Percentiles rank a stretch among this genome's conserved stretches.
These are phyloP conservation scores for Knoxdaviesia proteae DNA, from an alignment of 2,329 filamentous ascomycete genomes.

Conservation along the genomic window DNA sequence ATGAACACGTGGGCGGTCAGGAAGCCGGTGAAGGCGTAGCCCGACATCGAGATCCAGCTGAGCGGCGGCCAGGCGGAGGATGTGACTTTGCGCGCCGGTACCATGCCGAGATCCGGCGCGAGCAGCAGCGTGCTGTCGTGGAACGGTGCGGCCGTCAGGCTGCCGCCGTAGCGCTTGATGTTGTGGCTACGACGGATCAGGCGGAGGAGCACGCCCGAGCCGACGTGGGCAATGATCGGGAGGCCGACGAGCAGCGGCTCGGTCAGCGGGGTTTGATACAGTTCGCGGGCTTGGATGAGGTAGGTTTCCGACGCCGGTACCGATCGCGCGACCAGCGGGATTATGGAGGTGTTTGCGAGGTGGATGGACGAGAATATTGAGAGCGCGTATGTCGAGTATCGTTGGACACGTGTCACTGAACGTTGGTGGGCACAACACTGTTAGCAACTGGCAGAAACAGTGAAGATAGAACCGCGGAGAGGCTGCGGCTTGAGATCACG, in stretches of 20 bases:
- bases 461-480: not conserved
- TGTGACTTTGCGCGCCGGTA: conserved; percentile 6
- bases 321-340: conserved; percentile 54
- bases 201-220: conserved; percentile 57
- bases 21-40: conserved; percentile 47
- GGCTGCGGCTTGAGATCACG: conserved; percentile 10
- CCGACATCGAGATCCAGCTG: conserved; percentile 48
- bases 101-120: conserved; percentile 15
- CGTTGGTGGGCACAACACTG: not conserved
- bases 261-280: conserved; percentile 68
- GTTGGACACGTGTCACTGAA: conserved; percentile 55
- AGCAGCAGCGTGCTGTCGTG: too few species aligned
- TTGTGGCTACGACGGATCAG: conserved; percentile 54
- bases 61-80: conserved; percentile 44
- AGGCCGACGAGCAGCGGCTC: conserved; percentile 63
- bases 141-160: conserved; percentile 8
- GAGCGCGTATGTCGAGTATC: conserved; percentile 75
- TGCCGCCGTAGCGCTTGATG: conserved; percentile 53
- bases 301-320: conserved; percentile 61
- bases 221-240: conserved; percentile 56
- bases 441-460: not conserved
- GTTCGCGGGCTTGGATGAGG: conserved; percentile 73
- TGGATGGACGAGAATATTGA: conserved; percentile 58
- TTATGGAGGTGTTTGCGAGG: conserved; percentile 60
- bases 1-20: conserved; percentile 52